phyloP scores from a whole-genome alignment of 306 rosid species.

The Citrullus colocynthis region DNA sequence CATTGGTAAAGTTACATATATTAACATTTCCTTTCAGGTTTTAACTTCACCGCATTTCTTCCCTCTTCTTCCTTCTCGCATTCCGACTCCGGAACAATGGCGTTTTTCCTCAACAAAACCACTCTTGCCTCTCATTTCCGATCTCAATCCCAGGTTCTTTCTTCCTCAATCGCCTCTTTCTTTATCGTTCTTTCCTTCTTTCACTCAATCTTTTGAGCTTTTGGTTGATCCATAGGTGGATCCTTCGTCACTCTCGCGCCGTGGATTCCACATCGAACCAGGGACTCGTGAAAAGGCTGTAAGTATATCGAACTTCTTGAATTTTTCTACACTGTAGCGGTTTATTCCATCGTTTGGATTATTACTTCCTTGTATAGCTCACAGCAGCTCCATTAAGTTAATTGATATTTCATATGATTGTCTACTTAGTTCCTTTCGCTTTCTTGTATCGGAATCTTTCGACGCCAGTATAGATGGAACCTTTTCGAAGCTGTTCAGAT shows the following conservation, averaged over 20 bases:
- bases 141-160: conserved; percentile 37
- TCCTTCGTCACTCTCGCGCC: conserved; percentile 37
- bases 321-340: not conserved
- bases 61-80: conserved; percentile 1
- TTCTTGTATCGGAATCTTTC: not conserved
- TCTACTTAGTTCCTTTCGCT: not conserved
- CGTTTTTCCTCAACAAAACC: conserved; percentile 52
- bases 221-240: conserved; percentile 26
- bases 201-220: conserved; percentile 2
- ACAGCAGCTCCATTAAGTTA: not conserved
- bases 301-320: conserved; percentile 15
- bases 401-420: not conserved
- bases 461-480: not conserved
- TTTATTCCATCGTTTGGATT: not conserved
- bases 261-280: conserved; percentile 58
- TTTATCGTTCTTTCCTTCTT: not conserved
- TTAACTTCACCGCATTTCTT: not conserved
- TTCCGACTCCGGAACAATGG: conserved; percentile 32
- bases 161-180: not conserved
- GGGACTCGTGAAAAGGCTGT: conserved; percentile 89
- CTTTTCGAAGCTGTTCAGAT: conserved; percentile 1
- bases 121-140: conserved; percentile 45
- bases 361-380: not conserved
- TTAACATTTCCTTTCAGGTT: not conserved
- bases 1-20: no score